Evolutionary conservation across 768 basidiomycete species (phyloP), one percentile per base, ranked within the genome.

Genomic region (Amanita muscaria): DNA sequence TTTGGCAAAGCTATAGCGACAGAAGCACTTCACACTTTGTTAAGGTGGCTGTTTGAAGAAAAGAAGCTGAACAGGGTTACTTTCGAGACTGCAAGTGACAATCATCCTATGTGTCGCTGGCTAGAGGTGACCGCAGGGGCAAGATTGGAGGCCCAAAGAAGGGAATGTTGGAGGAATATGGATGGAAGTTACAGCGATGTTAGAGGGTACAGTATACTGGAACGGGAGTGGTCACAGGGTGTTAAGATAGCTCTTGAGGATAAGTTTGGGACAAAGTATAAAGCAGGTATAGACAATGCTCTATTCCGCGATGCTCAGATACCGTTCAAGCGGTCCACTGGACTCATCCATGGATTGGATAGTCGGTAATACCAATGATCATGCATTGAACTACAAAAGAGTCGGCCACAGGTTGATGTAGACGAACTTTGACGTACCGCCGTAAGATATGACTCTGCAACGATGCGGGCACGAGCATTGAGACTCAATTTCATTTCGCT

Each of bases 401-500:
- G 34, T 27, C 16, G 44, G 30, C 22, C 24, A 12, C 12, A 14
- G n/a, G 25, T 10, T 35, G 19, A 14, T 22, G 5, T 19, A 16
- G n/a, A 6, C 18, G 42, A 35, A 16, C 10, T 15, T 23, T 25
- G 8, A 60, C 90, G 61, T 61, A 91, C 91, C n/a, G 88, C 85
- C 47, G 79, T 79, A 55, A 98, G 70, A 64, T 97, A 98, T 10
- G 90, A 91, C 64, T 98, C 96, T 30, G 96, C 96, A 21, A 98
- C 94, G 44, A 87, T 97, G 62, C 96, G 88, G 1, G 94, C 92
- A 44, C 96, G 77, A 15, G 92, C 91, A 58, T 98, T 99, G 50
- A 98, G 72, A 56, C 85, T 90, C 11, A 99, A 79, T 61, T 98
- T 98, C 89, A 97, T 98, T 65, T 98, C 96, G 49, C 91, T 96